Conservation (phyloP, 2,329 filamentous ascomycete species). For the Aspergillus arachidicola region DNA sequence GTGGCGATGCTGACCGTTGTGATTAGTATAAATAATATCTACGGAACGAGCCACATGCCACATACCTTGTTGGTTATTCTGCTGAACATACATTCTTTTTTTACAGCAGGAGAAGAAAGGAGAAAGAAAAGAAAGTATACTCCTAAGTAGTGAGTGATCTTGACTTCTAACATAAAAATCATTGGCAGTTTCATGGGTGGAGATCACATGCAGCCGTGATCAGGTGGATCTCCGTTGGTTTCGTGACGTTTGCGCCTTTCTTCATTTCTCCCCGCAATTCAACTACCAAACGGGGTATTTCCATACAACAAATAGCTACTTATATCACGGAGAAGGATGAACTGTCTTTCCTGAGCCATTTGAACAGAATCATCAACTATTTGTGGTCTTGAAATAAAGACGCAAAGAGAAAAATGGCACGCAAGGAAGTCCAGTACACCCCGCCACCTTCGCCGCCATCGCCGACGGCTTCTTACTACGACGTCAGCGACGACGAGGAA, state of each 20-base stretch:
- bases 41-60: not conserved
- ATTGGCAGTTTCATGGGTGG: not conserved
- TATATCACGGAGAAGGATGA: conserved; percentile 2
- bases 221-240: conserved; percentile 18
- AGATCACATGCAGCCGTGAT: conserved; percentile 15
- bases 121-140: not conserved
- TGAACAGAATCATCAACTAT: not conserved
- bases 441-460: conserved; percentile 59
- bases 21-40: not conserved
- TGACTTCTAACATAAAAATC: not conserved
- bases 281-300: not conserved
- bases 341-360: not conserved
- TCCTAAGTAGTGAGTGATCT: not conserved
- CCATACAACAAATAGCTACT: not conserved
- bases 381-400: conserved; percentile 4
- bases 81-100: not conserved
- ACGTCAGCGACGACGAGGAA: conserved; percentile 94
- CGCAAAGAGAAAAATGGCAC: conserved; percentile 36
- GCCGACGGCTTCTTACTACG: conserved; percentile 87
- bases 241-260: conserved; percentile 8
- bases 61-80: not conserved
- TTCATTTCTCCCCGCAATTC: conserved; percentile 6
- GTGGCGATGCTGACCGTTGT: conserved; percentile 15
- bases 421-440: conserved; percentile 35
- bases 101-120: not conserved